Base-by-base conservation (phyloP, 1,139 yeast genomes). In the Hyphopichia burtonii region DNA sequence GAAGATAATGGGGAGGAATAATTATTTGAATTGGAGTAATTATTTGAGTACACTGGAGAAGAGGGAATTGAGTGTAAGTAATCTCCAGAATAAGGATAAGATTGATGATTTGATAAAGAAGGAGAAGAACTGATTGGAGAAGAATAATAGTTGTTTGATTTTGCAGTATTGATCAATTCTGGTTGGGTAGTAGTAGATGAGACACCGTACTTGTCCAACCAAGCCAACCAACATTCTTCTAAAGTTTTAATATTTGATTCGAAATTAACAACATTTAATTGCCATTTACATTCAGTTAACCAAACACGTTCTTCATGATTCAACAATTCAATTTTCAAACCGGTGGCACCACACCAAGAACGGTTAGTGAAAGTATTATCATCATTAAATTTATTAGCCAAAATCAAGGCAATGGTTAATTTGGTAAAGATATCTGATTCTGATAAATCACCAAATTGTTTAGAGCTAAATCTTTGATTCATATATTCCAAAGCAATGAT, bases 271-370 rank as follows among this genome's bases (percentile, higher is more conserved):
- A 71, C 76, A 47, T 72, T 76, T 45, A 79, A 63, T 47, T 67
- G 68, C 80, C 82, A 78, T 44, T 66, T 65, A 28, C 67, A 58
- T 39, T 69, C 76, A 14, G 55, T 56, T 41, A 93, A 74, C 97
- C 98, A 93, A 39, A 69, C 72, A 44, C 78, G 77, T 68, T 93
- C 99, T 49, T 80, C 70, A 19, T 63, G 58, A 55, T 91, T 89
- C 47, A 93, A 72, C 32, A 74, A 67, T 3, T 56, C 55, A 41
- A 88, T 73, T 14, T 79, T 68, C 49, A 93, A 75, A 20, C 96
- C 96, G 12, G 97, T 87, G 18, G 97, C 98, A 43, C 90, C 93
- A 37, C 90, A 78, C 99, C 99, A 93, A 9, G 96, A 89, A 58
- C 83, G 83, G 67, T 91, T 93, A 47, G 96, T 90, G 58, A 93